Evolutionary conservation across 441 rosid species (phyloP).

Genomic region (Corymbia citriodora): DNA sequence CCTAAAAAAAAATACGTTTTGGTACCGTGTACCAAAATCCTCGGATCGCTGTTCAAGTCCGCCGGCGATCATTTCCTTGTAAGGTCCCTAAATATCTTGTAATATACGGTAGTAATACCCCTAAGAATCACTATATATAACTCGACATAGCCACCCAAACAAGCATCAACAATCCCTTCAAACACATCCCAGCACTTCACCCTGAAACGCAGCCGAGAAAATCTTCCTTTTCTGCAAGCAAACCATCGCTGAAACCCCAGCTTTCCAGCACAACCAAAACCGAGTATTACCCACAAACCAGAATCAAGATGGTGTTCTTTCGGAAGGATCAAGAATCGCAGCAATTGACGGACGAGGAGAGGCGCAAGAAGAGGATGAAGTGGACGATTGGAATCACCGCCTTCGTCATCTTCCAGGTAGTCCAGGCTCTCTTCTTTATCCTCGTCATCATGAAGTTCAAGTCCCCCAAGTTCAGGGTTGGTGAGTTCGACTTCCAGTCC

Average conservation of each 20-base stretch:
- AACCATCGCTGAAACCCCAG: neutral
- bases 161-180: neutral
- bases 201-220: neutral
- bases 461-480: constrained; percentile 1
- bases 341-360: neutral
- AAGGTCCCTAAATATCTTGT: neutral
- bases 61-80: neutral
- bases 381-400: neutral
- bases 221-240: neutral
- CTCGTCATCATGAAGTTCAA: neutral
- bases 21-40: neutral
- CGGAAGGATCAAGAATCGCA: neutral
- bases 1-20: neutral
- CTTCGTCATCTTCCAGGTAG: neutral
- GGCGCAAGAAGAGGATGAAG: neutral
- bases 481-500: neutral
- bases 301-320: neutral
- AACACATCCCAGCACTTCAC: neutral
- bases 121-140: neutral
- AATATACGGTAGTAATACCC: neutral
- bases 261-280: neutral
- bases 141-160: neutral
- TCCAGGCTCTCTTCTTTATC: neutral
- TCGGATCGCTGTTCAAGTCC: neutral
- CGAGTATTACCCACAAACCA: neutral